Conservation (phyloP, 2,329 filamentous ascomycete species). For the Aulographum hederae region DNA sequence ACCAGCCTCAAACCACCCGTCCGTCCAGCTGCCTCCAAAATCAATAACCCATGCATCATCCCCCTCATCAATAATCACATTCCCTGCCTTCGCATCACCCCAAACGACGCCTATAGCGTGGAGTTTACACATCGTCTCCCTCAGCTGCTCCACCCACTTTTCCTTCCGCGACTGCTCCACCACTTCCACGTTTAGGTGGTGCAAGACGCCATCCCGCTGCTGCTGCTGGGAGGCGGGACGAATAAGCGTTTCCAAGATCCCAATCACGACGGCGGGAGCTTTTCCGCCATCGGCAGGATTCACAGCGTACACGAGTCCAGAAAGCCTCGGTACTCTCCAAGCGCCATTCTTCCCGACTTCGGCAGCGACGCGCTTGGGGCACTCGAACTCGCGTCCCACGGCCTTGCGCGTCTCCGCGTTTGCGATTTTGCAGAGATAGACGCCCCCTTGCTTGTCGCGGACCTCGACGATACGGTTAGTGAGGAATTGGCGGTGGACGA, state of each 20-base stretch:
- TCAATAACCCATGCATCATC: constrained; percentile 20
- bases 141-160: constrained; percentile 7
- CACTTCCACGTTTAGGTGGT: background rate
- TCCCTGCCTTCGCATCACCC: constrained; percentile 22
- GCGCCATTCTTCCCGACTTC: no score
- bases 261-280: no score
- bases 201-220: no score
- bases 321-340: no score
- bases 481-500: no score
- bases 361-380: no score
- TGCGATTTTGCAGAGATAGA: constrained; percentile 37
- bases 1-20: constrained; percentile 18
- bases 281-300: no score
- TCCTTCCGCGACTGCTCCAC: constrained; percentile 2
- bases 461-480: no score
- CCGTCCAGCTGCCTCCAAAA: constrained; percentile 19
- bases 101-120: constrained; percentile 17
- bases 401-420: background rate
- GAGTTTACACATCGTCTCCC: constrained; percentile 8
- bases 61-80: constrained; percentile 19
- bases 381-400: background rate
- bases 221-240: no score
- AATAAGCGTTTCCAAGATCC: no score
- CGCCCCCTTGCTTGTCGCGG: constrained; percentile 43
- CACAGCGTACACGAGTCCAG: no score